These are phyloP conservation scores for Suillus discolor DNA, from an alignment of 768 basidiomycete genomes.

Conservation along the genomic window DNA sequence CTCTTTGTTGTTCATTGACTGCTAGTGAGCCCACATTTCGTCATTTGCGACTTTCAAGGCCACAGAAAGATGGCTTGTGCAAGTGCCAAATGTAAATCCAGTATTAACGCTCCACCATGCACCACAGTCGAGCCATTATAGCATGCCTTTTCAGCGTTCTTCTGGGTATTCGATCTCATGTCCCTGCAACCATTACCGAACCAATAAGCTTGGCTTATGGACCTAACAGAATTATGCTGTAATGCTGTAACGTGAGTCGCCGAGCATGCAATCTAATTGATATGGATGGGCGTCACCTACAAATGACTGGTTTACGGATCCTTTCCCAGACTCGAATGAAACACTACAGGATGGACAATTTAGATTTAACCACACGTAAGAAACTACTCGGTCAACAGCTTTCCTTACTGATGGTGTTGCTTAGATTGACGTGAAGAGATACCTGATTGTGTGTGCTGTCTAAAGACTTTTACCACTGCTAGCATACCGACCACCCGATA, in stretches of 20 bases:
- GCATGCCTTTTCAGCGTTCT: constrained; percentile 19
- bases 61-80: constrained; percentile 20
- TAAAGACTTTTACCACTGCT: constrained; percentile 36
- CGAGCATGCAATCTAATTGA: background rate
- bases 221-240: constrained; percentile 44
- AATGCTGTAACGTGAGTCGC: constrained; percentile 48
- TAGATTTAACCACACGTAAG: constrained; percentile 61
- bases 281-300: constrained; percentile 6
- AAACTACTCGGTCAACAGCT: background rate
- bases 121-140: constrained; percentile 16
- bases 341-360: constrained; percentile 64
- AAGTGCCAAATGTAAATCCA: constrained; percentile 36
- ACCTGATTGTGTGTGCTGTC: constrained; percentile 51
- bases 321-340: constrained; percentile 71
- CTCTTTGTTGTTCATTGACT: constrained; percentile 14
- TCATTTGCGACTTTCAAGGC: constrained; percentile 27
- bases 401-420: background rate
- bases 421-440: constrained; percentile 51
- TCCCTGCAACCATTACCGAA: constrained; percentile 17
- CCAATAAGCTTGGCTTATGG: constrained; percentile 16
- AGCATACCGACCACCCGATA: constrained; percentile 1
- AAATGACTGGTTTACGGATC: constrained; percentile 78
- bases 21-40: constrained; percentile 20
- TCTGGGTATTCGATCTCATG: background rate
- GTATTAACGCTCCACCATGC: constrained; percentile 31